Base-by-base conservation (phyloP, 805 yeast species). In the Candida cerambycidarum region DNA sequence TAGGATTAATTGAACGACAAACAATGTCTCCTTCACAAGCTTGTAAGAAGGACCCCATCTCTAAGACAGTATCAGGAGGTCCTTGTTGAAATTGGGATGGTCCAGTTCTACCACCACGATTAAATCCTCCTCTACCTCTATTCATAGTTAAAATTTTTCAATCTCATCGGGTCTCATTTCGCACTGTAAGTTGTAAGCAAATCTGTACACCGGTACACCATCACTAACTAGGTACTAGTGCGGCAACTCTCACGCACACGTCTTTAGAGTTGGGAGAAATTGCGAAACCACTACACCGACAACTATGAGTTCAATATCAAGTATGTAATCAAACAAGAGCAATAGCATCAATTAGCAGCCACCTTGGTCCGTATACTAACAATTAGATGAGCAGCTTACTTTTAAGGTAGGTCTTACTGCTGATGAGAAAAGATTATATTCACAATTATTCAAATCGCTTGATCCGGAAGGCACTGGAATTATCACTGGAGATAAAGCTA, bases 11-110 rank as follows among this genome's bases (percentile, higher is more conserved):
- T 38, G 97, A 89, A 60, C 90, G 87, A 73, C 98, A 93, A 44
- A 93, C 96, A 61, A 93, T 86, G 61, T 93, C 99, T 45, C 96
- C 97, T 69, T 93, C 99, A 66, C 97, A 89, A 11, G 93, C 77
- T 63, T 90, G 96, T 63, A 88, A 55, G 62, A 89, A 93, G 17
- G 87, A 65, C 48, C 99, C 99, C 95, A 93, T 86, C 69, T 90
- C 98, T 56, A 86, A 75, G 19, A 93, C 97, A 43, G 81, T 72
- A 54, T 92, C 99, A 60, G 99, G 99, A 32, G 99, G 99, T 41
- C 99, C 99, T 55, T 67, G 72, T 69, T 83, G 89, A 58, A 83
- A 90, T 50, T 75, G 75, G 36, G 82, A 68, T 47, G 85, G 81
- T 52, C 90, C 84, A 54, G 86, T 78, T 64, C 86, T 79, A 43